A percentile compares a stretch with the other conserved stretches of the same genome.
These are phyloP conservation scores for Berberis thunbergii DNA, from an alignment of 164 flowering plant genomes.

Conservation along the genomic window DNA sequence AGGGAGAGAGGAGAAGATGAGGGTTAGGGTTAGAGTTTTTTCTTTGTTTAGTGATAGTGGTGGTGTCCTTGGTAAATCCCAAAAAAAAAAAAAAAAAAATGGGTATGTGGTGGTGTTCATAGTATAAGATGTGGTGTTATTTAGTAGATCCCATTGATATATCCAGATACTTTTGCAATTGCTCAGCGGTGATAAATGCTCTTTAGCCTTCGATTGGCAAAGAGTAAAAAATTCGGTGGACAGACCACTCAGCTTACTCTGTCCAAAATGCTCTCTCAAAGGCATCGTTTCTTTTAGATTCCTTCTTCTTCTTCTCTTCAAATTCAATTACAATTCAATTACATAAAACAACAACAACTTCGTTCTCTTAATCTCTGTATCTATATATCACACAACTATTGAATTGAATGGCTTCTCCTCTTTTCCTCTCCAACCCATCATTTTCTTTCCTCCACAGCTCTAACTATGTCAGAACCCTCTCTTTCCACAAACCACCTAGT, in stretches of 20 bases:
- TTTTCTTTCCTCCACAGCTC: slow-evolving; percentile 10
- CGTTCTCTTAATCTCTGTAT: background rate
- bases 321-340: background rate
- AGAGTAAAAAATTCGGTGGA: too few species aligned
- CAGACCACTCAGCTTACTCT: background rate
- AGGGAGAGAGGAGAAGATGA: too few species aligned
- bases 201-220: too few species aligned
- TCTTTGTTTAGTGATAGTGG: too few species aligned
- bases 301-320: background rate
- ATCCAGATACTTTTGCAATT: too few species aligned
- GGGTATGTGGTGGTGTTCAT: too few species aligned
- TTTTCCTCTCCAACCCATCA: slow-evolving; percentile 9
- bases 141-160: too few species aligned
- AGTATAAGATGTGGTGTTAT: too few species aligned
- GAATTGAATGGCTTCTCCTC: slow-evolving; percentile 23
- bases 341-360: background rate
- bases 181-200: too few species aligned
- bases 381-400: background rate
- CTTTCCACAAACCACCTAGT: slow-evolving; percentile 3
- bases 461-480: background rate
- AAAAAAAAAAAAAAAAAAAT: too few species aligned
- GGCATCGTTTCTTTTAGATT: background rate
- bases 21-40: too few species aligned
- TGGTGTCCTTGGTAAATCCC: too few species aligned
- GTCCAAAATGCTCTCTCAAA: slow-evolving; percentile 1